phyloP scores from a whole-genome alignment of 495 filamentous ascomycete species.

The Podospora bellae-mahoneyi region DNA sequence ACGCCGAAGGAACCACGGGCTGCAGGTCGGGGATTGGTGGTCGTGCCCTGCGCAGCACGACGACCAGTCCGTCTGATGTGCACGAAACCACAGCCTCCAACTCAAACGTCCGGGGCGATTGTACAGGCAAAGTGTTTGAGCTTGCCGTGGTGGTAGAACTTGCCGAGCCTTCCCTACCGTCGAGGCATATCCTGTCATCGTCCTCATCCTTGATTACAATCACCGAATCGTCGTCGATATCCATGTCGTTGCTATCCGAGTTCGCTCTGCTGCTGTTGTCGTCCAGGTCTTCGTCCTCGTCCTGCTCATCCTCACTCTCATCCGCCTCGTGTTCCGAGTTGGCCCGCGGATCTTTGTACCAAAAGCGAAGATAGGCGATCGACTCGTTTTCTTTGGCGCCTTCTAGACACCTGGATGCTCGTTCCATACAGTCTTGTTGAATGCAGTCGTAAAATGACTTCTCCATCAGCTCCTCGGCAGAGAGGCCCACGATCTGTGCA shows the following conservation, averaged over 20 bases:
- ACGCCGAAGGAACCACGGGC: conserved; percentile 42
- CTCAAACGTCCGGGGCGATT: conserved; percentile 46
- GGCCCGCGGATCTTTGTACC: conserved; percentile 68
- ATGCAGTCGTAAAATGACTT: conserved; percentile 82
- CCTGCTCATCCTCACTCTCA: conserved; percentile 34
- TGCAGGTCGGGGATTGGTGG: conserved; percentile 61
- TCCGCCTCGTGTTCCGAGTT: conserved; percentile 33
- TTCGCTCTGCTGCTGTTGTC: conserved; percentile 28
- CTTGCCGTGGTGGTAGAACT: neutral
- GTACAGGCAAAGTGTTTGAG: conserved; percentile 22
- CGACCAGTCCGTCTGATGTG: conserved; percentile 83
- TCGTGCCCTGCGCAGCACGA: conserved; percentile 72
- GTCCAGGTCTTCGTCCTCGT: conserved; percentile 16
- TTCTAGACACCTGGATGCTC: conserved; percentile 74
- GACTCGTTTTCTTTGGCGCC: conserved; percentile 90
- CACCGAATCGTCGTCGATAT: conserved; percentile 30
- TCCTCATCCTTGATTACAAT: neutral
- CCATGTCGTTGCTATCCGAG: conserved; percentile 28
- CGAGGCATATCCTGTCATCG: conserved; percentile 2
- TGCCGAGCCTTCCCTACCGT: conserved; percentile 1
- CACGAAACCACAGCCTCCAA: conserved; percentile 87
- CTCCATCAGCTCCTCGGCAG: conserved; percentile 60
- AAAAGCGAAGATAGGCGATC: conserved; percentile 90
- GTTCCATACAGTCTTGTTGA: conserved; percentile 66
- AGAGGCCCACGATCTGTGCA: conserved; percentile 66